phyloP scores from a whole-genome alignment of 768 basidiomycete genomes.

The Chalciporus pseudorubinellus region DNA sequence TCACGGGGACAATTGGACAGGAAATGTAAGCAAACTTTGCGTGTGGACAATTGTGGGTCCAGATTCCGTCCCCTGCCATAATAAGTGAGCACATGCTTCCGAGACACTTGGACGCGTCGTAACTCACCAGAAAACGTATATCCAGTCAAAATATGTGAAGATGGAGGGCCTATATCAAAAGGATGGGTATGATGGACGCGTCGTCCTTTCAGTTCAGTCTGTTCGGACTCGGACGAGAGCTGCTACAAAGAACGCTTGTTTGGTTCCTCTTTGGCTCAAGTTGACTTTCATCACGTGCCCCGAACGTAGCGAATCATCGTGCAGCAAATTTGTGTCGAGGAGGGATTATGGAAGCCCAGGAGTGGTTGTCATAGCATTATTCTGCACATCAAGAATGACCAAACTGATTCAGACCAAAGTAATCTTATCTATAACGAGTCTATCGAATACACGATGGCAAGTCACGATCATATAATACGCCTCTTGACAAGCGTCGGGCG shows the following conservation, averaged over 20 bases:
- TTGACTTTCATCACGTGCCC: constrained; percentile 47
- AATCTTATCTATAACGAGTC: neutral
- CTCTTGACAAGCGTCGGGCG: constrained; percentile 22
- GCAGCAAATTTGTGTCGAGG: no score
- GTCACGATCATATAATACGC: constrained; percentile 12
- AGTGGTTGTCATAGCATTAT: neutral
- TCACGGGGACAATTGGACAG: constrained; percentile 41
- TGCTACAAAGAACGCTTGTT: constrained; percentile 24
- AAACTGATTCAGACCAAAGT: no score
- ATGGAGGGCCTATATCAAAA: constrained; percentile 16
- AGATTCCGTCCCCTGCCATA: constrained; percentile 37
- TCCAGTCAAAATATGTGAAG: constrained; percentile 2
- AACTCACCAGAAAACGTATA: constrained; percentile 14
- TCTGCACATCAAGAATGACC: neutral
- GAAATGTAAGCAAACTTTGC: constrained; percentile 40
- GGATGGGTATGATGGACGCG: constrained; percentile 4
- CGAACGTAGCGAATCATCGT: no score
- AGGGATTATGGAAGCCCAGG: no score
- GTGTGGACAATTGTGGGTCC: constrained; percentile 58
- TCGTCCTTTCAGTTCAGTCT: constrained; percentile 16
- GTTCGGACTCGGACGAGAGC: constrained; percentile 23
- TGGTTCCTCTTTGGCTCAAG: constrained; percentile 49
- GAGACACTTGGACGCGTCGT: neutral
- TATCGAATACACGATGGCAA: neutral
- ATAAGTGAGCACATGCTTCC: constrained; percentile 21